Evolutionary conservation across 2,329 filamentous ascomycete genomes (phyloP), one percentile per base, ranked within the genome.

Genomic region (Talaromyces sp.): DNA sequence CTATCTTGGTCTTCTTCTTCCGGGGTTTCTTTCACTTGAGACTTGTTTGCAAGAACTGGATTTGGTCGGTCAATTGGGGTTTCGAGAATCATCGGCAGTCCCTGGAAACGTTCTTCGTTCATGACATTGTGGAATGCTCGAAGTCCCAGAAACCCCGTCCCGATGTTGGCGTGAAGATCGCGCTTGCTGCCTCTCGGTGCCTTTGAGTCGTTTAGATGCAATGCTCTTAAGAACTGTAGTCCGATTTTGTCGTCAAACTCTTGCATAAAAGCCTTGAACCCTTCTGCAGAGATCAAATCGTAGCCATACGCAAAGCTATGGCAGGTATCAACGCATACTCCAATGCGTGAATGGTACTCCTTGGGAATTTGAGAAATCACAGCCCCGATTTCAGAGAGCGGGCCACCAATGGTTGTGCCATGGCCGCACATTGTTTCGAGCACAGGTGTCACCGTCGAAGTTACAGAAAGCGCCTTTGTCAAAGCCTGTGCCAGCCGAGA

Each of bases 151-250:
- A 96, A 99, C 1, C 95, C 95, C 0, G 92, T 96, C 30, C 95
- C 95, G 65, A 99, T 98, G 73, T 97, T 98, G 66, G 94, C 92
- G 76, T 99, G 95, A 2, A 98, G 79, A 73, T 99, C 95, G 47
- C 93, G 87, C 66, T 92, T 86, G 40, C 91, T 95, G 50, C 78
- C 82, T 33, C 96, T 81, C 0, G 95, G 94, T 0, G 93, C 92
- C 77, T 98, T 99, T 78, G 90, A 96, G 77, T 99, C 95, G 75
- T 99, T 99, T 50, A 99, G 68, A 75, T 99, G 95, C 61, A 98
- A 81, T 0, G 95, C 95, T 64, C 87, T 87, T 7, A 99, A 84
- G 69, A 96, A 96, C 59, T 85, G 78, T 33, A 89, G 75, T 0
- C 95, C 95, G 9, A 99, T 89, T 5, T 89, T 79, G 9, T 85